Base-by-base conservation (phyloP, 805 yeast genomes). In the Wickerhamomyces chaumierensis region DNA sequence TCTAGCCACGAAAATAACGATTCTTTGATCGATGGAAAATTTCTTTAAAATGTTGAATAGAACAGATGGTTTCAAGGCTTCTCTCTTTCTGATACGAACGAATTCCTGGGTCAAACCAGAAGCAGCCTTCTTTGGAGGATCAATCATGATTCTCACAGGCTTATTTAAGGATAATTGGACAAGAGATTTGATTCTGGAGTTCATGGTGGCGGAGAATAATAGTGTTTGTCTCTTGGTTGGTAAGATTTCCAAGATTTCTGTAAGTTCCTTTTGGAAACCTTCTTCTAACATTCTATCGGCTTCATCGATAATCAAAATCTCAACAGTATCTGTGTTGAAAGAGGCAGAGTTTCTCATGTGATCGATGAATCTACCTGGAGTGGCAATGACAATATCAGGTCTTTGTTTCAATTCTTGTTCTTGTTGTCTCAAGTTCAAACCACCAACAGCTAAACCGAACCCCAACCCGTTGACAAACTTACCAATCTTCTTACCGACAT, bases 231-330 rank as follows among this genome's bases (percentile, higher is more conserved):
- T 78, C 62, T 85, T 85, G 37, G 78, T 73, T 21, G 99, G 98
- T 47, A 94, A 68, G 39, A 90, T 67, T 13, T 82, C 72, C 61
- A 92, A 71, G 43, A 92, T 90, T 58, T 92, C 98, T 16, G 86
- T 81, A 48, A 92, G 68, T 62, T 92, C 98, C 38, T 78, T 85
- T 61, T 88, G 96, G 75, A 92, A 92, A 55, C 99, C 99, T 63
- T 92, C 99, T 58, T 92, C 99, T 50, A 92, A 71, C 97, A 92
- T 92, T 66, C 98, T 78, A 70, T 92, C 98, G 43, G 98, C 98
- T 67, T 92, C 98, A 66, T 92, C 98, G 49, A 92, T 71, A 23
- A 92, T 94, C 51, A 92, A 67, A 39, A 92, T 83, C 64, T 92
- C 98, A 36, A 92, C 92, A 27, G 78, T 70, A 48, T 92, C 97